Evolutionary conservation across 192 early-diverging fungal species (phyloP).

Genomic region (Pilaira anomala): DNA sequence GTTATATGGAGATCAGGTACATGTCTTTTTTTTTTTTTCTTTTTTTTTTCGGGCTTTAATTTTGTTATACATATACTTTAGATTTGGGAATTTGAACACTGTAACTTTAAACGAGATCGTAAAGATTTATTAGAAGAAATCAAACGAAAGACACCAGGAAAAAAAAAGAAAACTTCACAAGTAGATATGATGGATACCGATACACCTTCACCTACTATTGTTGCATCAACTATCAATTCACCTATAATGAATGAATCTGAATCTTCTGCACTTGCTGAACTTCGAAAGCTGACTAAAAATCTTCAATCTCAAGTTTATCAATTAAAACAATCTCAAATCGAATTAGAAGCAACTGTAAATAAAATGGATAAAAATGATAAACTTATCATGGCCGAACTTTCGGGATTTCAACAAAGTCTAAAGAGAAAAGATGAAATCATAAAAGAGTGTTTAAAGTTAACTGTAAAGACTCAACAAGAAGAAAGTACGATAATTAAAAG

Average conservation of each 20-base stretch:
- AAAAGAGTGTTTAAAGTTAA: neutral
- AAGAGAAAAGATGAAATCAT: neutral
- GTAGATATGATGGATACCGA: neutral
- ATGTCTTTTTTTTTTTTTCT: neutral
- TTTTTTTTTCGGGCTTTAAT: neutral
- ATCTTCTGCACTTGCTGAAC: neutral
- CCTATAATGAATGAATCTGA: neutral
- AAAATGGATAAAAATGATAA: neutral
- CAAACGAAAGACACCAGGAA: constrained; percentile 22
- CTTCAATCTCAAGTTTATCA: constrained; percentile 11
- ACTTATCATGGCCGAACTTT: neutral
- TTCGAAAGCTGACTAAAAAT: neutral
- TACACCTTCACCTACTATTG: neutral
- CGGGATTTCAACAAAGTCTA: neutral
- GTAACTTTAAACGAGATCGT: constrained; percentile 16
- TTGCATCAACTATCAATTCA: neutral
- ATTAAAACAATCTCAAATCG: constrained; percentile 4
- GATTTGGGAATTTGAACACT: constrained; percentile 20
- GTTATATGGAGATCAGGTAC: constrained; percentile 55
- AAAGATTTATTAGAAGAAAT: constrained; percentile 20
- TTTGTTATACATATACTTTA: neutral
- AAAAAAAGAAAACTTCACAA: constrained; percentile 6
- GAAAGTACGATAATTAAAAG: neutral
- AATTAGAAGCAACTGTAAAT: neutral
- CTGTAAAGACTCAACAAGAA: neutral